Evolutionary conservation across 305 asterid genomes (phyloP).

Genomic region (Fraxinus ornus): DNA sequence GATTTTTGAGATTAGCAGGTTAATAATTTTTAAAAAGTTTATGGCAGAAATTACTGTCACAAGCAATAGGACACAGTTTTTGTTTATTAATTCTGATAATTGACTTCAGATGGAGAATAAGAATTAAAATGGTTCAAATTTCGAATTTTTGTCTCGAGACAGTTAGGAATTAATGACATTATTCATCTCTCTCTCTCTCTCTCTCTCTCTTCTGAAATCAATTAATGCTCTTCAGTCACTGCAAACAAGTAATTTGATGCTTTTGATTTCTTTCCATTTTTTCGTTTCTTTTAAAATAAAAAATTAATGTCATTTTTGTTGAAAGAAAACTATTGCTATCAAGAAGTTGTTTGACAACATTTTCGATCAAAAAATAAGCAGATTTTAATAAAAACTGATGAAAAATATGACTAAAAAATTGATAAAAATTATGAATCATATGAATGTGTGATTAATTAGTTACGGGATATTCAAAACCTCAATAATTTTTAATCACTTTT

Average conservation of each 20-base stretch:
- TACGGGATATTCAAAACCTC: not conserved
- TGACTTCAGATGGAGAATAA: not conserved
- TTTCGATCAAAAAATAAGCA: not conserved
- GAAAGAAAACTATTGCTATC: not conserved
- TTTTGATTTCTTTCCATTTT: not conserved
- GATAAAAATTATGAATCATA: no score
- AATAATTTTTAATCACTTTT: not conserved
- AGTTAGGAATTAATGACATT: slow-evolving; percentile 34
- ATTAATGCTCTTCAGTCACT: slow-evolving; percentile 31
- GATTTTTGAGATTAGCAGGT: not conserved
- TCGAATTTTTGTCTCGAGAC: slow-evolving; percentile 30
- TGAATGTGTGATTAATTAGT: no score
- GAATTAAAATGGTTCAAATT: slow-evolving; percentile 20
- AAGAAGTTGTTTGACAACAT: not conserved
- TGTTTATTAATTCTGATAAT: not conserved
- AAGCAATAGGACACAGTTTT: not conserved
- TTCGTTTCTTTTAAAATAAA: not conserved
- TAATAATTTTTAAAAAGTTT: not conserved
- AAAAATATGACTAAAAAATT: no score
- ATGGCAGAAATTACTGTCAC: not conserved
- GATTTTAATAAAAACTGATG: no score
- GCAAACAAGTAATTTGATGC: not conserved
- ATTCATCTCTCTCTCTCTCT: slow-evolving; percentile 31
- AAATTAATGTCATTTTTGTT: not conserved
- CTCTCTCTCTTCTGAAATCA: slow-evolving; percentile 20